A percentile compares a stretch with the other conserved stretches of the same genome.
Evolutionary conservation across 352 stramenopile genomes (phyloP).

Genomic region (Pythium utonaiense): DNA sequence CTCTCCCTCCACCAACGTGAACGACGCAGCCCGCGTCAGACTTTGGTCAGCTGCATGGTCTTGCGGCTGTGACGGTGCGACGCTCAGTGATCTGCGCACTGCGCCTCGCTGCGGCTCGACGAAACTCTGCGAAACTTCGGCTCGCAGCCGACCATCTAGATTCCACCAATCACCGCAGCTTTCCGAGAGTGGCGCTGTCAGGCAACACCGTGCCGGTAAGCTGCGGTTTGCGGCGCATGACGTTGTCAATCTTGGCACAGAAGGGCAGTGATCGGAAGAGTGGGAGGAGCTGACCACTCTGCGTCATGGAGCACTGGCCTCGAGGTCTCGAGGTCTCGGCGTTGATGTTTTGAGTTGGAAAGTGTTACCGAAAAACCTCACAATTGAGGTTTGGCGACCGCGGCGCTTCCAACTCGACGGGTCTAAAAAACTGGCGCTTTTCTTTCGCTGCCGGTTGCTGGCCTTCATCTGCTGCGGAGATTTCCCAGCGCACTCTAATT

Average conservation of each 20-base stretch:
- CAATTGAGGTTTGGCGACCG: background rate
- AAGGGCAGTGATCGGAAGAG: background rate
- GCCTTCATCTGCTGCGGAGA: background rate
- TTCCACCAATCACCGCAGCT: background rate
- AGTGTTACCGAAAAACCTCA: background rate
- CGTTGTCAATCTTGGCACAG: conserved; percentile 1
- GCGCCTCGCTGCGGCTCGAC: background rate
- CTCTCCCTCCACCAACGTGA: too few species aligned
- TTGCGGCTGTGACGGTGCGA: background rate
- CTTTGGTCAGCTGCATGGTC: background rate
- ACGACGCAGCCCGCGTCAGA: background rate
- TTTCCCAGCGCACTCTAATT: background rate
- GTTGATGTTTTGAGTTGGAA: background rate
- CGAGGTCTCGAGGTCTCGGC: background rate
- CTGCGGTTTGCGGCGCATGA: background rate
- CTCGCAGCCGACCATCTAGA: background rate
- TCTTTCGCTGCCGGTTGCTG: background rate
- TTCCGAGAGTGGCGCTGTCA: background rate
- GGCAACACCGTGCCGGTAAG: too few species aligned
- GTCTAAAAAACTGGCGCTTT: conserved; percentile 2
- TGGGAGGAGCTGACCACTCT: background rate
- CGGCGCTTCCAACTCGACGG: background rate
- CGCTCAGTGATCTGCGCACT: background rate
- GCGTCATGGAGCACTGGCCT: background rate
- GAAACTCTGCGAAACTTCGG: conserved; percentile 1